Evolutionary conservation across 805 yeast species (phyloP), one percentile per base, ranked within the genome.

Genomic region (Nakazawaea peltata): DNA sequence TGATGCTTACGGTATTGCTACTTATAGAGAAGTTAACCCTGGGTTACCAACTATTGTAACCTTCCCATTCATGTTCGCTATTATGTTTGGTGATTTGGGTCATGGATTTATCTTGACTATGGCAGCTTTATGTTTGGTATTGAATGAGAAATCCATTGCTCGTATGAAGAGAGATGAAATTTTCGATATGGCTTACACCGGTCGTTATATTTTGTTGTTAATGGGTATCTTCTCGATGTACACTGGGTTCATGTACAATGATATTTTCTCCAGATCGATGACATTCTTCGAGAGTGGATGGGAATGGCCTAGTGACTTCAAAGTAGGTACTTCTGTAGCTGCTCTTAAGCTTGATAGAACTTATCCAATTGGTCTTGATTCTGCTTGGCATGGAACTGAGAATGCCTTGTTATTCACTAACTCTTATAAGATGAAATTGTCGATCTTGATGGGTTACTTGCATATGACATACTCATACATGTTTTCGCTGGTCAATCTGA

Each of bases 41-140:
- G 86, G 85, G 37, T 65, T 80, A 41, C 79, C 88, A 13, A 75
- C 87, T 1, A 68, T 79, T 27, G 76, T 79, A 13, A 81, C 88
- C 0, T 81, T 81, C 59, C 88, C 88, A 12, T 81, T 80, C 51
- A 76, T 81, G 84, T 81, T 81, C 59, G 86, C 88, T 13, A 76
- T 81, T 42, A 81, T 81, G 88, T 81, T 81, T 59, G 88, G 88
- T 59, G 88, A 81, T 59, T 60, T 80, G 43, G 88, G 88, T 9
- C 88, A 81, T 51, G 88, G 88, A n/a, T 57, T 76, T 38, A 61
- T 81, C 37, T 59, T 81, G 49, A 53, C 71, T 21, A 51, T 77
- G 44, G 78, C 74, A 15, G 82, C 82, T 10, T 42, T 65, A 14
- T 50, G 59, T 4, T 54, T 81, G 40, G 80, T 80, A 8, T 48